These are phyloP conservation scores for Aspergillus haitiensis DNA, from an alignment of 495 filamentous ascomycete species.

Conservation along the genomic window DNA sequence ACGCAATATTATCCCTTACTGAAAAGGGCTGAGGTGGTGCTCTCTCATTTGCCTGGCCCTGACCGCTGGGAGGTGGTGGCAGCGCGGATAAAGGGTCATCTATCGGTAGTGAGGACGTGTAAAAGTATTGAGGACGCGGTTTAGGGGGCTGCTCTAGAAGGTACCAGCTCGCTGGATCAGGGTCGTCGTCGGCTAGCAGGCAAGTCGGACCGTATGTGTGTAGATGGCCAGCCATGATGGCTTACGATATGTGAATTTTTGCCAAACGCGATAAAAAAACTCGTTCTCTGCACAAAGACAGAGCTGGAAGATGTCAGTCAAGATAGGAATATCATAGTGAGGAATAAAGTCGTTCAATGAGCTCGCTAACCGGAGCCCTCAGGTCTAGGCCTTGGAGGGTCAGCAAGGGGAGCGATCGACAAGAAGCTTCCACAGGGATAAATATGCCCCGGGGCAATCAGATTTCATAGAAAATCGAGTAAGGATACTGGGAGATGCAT, in stretches of 20 bases:
- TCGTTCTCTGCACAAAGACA: background rate
- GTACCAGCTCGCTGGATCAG: constrained; percentile 35
- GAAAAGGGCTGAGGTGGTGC: constrained; percentile 75
- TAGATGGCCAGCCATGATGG: constrained; percentile 46
- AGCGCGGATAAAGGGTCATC: constrained; percentile 77
- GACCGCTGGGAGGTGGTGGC: constrained; percentile 55
- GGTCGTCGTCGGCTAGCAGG: constrained; percentile 44
- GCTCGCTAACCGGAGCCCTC: constrained; percentile 3
- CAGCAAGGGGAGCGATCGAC: constrained; percentile 24
- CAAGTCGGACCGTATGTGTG: constrained; percentile 59
- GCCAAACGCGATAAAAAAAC: constrained; percentile 5
- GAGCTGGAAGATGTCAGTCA: constrained; percentile 7
- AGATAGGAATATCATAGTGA: constrained; percentile 6
- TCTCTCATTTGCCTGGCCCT: constrained; percentile 49
- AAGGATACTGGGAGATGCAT: background rate
- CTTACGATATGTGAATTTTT: background rate
- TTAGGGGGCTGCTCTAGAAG: constrained; percentile 40
- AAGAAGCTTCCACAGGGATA: constrained; percentile 10
- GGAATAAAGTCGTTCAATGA: background rate
- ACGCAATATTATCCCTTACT: constrained; percentile 65
- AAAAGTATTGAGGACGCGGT: constrained; percentile 75
- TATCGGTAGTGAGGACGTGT: constrained; percentile 71
- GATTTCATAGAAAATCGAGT: background rate
- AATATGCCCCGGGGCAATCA: background rate
- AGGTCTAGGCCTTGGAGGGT: constrained; percentile 11